These are phyloP conservation scores for Sicyos edulis DNA, from an alignment of 306 rosid genomes.

Conservation along the genomic window DNA sequence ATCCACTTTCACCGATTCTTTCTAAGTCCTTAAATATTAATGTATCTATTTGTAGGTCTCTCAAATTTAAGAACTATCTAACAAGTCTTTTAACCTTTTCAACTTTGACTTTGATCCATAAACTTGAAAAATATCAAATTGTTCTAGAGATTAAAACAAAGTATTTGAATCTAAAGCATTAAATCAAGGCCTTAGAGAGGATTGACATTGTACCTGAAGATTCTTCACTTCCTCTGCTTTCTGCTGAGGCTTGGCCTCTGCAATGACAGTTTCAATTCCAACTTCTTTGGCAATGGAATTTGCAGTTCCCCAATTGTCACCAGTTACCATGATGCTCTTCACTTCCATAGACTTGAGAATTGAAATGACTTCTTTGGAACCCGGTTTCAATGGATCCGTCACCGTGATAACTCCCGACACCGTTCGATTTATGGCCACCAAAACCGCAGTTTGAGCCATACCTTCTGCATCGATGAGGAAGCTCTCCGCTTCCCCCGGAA, in stretches of 20 bases:
- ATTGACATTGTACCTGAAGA: constrained; percentile 43
- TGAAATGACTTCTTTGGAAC: constrained; percentile 57
- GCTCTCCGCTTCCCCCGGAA: constrained; percentile 52
- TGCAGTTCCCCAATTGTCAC: constrained; percentile 92
- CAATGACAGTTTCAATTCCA: constrained; percentile 60
- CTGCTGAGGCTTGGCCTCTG: constrained; percentile 68
- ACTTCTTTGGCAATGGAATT: constrained; percentile 71
- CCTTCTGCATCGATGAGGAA: constrained; percentile 53
- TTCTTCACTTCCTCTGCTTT: constrained; percentile 64
- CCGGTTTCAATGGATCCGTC: constrained; percentile 73
- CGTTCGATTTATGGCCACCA: constrained; percentile 49
- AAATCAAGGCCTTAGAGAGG: background rate
- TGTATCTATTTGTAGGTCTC: too few relatives aligned
- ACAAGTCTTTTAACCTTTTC: too few relatives aligned
- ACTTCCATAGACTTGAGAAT: constrained; percentile 69
- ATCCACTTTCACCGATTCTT: too few relatives aligned
- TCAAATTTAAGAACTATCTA: too few relatives aligned
- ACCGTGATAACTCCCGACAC: constrained; percentile 58
- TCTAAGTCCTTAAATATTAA: too few relatives aligned
- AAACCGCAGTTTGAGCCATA: constrained; percentile 65
- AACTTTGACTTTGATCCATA: too few relatives aligned
- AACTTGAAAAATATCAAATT: too few relatives aligned
- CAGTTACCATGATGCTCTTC: constrained; percentile 71
- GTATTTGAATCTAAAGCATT: background rate
- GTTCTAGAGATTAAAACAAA: background rate